Evolutionary conservation across 768 basidiomycete genomes (phyloP), one percentile per base, ranked within the genome.

Genomic region (Hericium coralloides): DNA sequence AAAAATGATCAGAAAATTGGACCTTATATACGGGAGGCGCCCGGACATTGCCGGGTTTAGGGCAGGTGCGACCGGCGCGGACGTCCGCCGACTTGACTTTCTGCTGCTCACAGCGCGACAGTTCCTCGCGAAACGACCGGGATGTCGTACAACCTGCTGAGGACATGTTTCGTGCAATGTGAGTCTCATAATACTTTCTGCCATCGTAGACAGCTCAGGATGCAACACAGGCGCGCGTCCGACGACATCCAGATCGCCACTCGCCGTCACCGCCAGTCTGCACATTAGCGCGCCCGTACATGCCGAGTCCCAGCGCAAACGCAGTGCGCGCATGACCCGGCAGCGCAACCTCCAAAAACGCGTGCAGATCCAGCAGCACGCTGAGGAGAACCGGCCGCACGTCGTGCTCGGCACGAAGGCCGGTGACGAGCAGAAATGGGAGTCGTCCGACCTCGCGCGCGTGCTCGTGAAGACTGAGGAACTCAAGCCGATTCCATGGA

Each of bases 391-490:
- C 55, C 74, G 71, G 49, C 79, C 87, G 15, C 84, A 89, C 63
- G 82, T 88, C 57, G 78, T 95, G 15, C 80, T 93, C 6, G 94
- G 94, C 12, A 82, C 82, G 15, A 76, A 82, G 43, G 74, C 80
- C 6, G 78, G 79, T 59, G 79, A 88, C 55, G 83, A 85, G 55
- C 65, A 73, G 55, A 83, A 82, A 66, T 95, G 92, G 90, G 63
- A 68, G 41, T 72, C 74, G 23, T 83, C 82, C 67, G 78, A 84
- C 69, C 82, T 95, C 49, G 81, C 83, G 45, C 77, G 77, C 61
- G 69, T 81, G 56, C 71, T 90, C 64, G 64, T 71, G 38, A 49
- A 22, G 10, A 55, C 58, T 10, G 59, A 62, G 20, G 56, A 61
- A n/a, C 59, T 63, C 55, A 43, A 37, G 43, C 43, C 43, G 17